Evolutionary conservation across 805 yeast genomes (phyloP).

Genomic region (Pichia nakasei): DNA sequence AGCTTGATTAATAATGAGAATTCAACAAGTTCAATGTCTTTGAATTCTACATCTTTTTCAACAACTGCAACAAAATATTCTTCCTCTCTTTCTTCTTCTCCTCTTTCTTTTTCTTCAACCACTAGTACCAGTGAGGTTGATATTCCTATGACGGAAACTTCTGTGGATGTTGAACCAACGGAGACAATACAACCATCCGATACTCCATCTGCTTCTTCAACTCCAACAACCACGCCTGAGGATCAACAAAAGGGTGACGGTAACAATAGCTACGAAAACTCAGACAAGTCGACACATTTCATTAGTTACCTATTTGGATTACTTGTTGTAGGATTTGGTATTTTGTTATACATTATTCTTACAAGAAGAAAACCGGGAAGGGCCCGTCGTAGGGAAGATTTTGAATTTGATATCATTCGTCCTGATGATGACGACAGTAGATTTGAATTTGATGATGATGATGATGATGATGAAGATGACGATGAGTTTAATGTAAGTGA

Average conservation of each 20-base stretch:
- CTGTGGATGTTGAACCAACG: neutral
- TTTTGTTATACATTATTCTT: conserved; percentile 35
- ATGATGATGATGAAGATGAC: conserved; percentile 6
- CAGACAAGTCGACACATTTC: conserved; percentile 8
- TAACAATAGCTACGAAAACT: neutral
- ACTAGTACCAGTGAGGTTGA: too few species aligned
- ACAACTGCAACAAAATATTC: neutral
- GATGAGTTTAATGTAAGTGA: conserved; percentile 5
- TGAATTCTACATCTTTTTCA: neutral
- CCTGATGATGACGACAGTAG: conserved; percentile 42
- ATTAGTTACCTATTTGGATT: conserved; percentile 39
- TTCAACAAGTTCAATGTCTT: too few species aligned
- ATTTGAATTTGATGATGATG: conserved; percentile 17
- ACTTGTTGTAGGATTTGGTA: conserved; percentile 48
- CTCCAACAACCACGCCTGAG: neutral
- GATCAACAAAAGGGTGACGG: neutral
- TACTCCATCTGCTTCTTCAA: neutral
- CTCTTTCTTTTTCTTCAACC: too few species aligned
- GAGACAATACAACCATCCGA: conserved; percentile 7
- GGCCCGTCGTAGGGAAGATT: conserved; percentile 55
- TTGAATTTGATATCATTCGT: conserved; percentile 70
- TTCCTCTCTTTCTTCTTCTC: too few species aligned
- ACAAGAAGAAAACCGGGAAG: conserved; percentile 30
- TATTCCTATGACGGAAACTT: conserved; percentile 5
- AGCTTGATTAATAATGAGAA: conserved; percentile 25